A percentile compares a stretch with the other conserved stretches of the same genome.
Evolutionary conservation across 352 stramenopile genomes (phyloP).

Genomic region (Pilasporangium apinafurcum): DNA sequence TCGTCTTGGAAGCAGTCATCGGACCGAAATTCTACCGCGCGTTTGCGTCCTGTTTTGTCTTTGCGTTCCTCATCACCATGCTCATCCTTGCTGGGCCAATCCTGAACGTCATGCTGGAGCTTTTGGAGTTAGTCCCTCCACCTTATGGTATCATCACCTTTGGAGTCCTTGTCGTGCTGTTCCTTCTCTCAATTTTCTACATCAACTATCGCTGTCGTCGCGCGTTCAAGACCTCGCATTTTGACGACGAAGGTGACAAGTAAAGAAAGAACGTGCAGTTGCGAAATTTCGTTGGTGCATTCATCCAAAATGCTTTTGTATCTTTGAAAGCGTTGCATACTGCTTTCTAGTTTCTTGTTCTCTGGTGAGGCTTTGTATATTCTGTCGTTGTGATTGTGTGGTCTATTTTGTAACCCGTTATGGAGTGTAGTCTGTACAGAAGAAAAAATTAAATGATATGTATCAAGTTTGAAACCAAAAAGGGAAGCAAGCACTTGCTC

Average conservation of each 20-base stretch:
- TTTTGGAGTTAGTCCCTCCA: slow-evolving; percentile 56
- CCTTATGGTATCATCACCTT: slow-evolving; percentile 60
- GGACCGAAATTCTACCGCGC: slow-evolving; percentile 65
- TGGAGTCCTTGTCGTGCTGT: slow-evolving; percentile 23
- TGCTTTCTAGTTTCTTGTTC: too few relatives aligned
- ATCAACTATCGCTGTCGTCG: slow-evolving; percentile 50
- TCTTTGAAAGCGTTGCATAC: not conserved
- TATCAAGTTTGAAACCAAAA: too few relatives aligned
- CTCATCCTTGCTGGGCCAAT: slow-evolving; percentile 66
- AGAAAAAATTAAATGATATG: too few relatives aligned
- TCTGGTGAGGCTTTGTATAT: too few relatives aligned
- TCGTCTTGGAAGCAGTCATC: slow-evolving; percentile 72
- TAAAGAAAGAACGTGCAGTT: not conserved
- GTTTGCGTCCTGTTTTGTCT: slow-evolving; percentile 62
- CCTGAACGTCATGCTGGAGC: slow-evolving; percentile 59
- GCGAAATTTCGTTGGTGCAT: too few relatives aligned
- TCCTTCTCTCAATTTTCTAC: slow-evolving; percentile 37
- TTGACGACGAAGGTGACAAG: too few relatives aligned
- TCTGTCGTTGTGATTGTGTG: slow-evolving; percentile 1
- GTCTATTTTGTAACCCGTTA: too few relatives aligned
- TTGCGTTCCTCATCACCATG: slow-evolving; percentile 41
- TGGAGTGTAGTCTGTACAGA: too few relatives aligned
- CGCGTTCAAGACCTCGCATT: slow-evolving; percentile 22
- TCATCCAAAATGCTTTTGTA: too few relatives aligned
- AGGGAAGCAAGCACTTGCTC: too few relatives aligned